phyloP scores from a whole-genome alignment of 1,139 yeast genomes.

The Wickerhamiella infanticola region DNA sequence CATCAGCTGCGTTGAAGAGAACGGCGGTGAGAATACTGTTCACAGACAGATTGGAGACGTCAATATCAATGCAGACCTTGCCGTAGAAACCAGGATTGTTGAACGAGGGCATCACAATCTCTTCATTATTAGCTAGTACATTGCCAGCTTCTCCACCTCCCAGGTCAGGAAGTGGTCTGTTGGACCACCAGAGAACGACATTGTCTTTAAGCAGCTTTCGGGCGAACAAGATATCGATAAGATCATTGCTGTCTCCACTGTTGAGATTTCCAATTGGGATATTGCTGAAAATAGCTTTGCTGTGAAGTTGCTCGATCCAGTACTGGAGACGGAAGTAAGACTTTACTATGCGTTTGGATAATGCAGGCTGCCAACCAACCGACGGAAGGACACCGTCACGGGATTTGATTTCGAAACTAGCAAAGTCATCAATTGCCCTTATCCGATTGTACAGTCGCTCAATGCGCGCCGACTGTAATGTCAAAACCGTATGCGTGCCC shows the following conservation, averaged over 20 bases:
- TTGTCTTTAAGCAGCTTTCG: slow-evolving; percentile 50
- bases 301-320: slow-evolving; percentile 54
- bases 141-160: slow-evolving; percentile 69
- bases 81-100: slow-evolving; percentile 72
- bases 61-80: slow-evolving; percentile 65
- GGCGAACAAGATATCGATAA: slow-evolving; percentile 80
- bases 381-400: slow-evolving; percentile 49
- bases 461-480: slow-evolving; percentile 59
- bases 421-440: slow-evolving; percentile 34
- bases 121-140: slow-evolving; percentile 4
- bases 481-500: slow-evolving; percentile 49
- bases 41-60: slow-evolving; percentile 61
- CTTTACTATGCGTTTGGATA: slow-evolving; percentile 52
- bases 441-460: slow-evolving; percentile 20
- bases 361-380: slow-evolving; percentile 69
- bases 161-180: slow-evolving; percentile 63
- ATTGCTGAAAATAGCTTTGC: slow-evolving; percentile 55
- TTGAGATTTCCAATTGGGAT: slow-evolving; percentile 78
- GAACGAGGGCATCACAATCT: slow-evolving; percentile 42
- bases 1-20: slow-evolving; percentile 78
- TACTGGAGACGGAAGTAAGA: slow-evolving; percentile 61
- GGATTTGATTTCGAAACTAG: slow-evolving; percentile 38
- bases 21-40: slow-evolving; percentile 80
- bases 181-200: slow-evolving; percentile 89
- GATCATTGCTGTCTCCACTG: slow-evolving; percentile 36